Evolutionary conservation across 768 basidiomycete genomes (phyloP), one percentile per base, ranked within the genome.

Genomic region (Amanita subjunquillea): DNA sequence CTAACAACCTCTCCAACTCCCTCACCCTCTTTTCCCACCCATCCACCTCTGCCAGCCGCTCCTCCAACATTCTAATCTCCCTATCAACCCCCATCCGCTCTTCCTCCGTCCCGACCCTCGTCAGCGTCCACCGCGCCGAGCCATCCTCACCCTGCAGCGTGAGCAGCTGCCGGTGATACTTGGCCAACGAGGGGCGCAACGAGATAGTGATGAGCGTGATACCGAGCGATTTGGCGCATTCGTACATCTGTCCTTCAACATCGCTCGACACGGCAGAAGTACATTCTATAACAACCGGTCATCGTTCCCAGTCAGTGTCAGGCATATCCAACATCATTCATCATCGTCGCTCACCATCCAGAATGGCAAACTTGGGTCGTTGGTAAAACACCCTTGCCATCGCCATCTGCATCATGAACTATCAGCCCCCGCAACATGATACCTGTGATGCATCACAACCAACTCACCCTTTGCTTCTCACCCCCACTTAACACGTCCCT

Each of bases 211-310:
- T 86, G 44, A 98, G 76, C 0, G 94, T 94, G 62, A 96, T 92
- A 1, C 86, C 91, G 10, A 90, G 72, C 30, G 82, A 76, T 67
- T 96, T 96, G 27, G 88, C 85, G 57, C 90, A 83, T 64, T 94
- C 88, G 69, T 97, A 98, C 90, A 98, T 93, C 57, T 81, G 74
- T 0, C 93, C 93, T 65, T 98, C 94, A 20, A 97, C 93, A 63
- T 98, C 95, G 56, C 88, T 90, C 10, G 91, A 94, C 8, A 98
- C 91, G 0, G 94, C 95, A 51, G 87, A 91, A 5, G 94, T 97
- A 66, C 92, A 96, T 62, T 98, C 93, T 87, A 62, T 44, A 53
- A 49, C 55, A 44, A 17, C 17, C 17, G 42, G 25, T 27, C 9
- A 27, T 58, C 56, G 4, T 17, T 17, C 17, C 17, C 17, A 17